Conservation (phyloP, 208 protist genomes). For the Trypanosoma melophagium region DNA sequence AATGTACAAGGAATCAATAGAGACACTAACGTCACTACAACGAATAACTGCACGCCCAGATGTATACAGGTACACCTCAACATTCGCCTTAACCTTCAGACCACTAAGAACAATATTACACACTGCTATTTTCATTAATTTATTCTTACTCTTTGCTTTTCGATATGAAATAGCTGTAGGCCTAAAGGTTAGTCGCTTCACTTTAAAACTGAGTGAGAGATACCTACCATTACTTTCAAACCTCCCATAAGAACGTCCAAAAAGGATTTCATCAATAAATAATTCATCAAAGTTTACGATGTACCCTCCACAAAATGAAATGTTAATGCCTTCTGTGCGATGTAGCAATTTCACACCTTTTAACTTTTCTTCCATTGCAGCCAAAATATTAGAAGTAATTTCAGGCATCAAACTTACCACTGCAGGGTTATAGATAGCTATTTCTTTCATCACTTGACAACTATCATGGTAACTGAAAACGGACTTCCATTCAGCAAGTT, state of each 20-base stretch:
- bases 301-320: slow-evolving; percentile 46
- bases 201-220: slow-evolving; percentile 34
- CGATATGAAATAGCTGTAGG: slow-evolving; percentile 54
- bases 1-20: slow-evolving; percentile 27
- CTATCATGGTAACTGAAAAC: slow-evolving; percentile 45
- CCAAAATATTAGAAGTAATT: slow-evolving; percentile 39
- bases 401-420: slow-evolving; percentile 31
- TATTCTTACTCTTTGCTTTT: not conserved
- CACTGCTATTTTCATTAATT: slow-evolving; percentile 10
- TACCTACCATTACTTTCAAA: slow-evolving; percentile 44
- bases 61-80: slow-evolving; percentile 11
- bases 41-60: slow-evolving; percentile 20
- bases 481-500: slow-evolving; percentile 39
- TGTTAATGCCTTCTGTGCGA: slow-evolving; percentile 30
- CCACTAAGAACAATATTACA: slow-evolving; percentile 26
- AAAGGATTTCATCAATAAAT: slow-evolving; percentile 31
- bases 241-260: slow-evolving; percentile 37
- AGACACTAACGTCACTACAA: slow-evolving; percentile 25
- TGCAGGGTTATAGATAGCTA: slow-evolving; percentile 37
- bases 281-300: slow-evolving; percentile 49
- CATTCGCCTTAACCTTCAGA: slow-evolving; percentile 23
- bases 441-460: slow-evolving; percentile 46
- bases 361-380: slow-evolving; percentile 34
- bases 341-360: slow-evolving; percentile 29
- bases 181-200: slow-evolving; percentile 42